Evolutionary conservation across 2,329 filamentous ascomycete species (phyloP).

Genomic region (Rutstroemia sp.): DNA sequence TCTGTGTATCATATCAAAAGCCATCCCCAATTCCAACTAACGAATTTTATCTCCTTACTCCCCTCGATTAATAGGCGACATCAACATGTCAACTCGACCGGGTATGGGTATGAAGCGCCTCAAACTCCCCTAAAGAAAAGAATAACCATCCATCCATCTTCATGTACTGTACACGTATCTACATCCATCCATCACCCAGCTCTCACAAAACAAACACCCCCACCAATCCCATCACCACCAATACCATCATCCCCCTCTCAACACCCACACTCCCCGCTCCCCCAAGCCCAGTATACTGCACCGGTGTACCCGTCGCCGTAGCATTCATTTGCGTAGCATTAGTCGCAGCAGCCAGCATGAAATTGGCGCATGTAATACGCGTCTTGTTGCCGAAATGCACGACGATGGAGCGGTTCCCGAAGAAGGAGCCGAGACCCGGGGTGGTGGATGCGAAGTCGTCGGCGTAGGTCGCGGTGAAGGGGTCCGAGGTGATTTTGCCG

Average conservation of each 20-base stretch:
- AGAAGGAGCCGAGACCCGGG: constrained; percentile 45
- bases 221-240: not conserved
- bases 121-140: no score
- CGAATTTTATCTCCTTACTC: no score
- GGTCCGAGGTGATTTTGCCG: constrained; percentile 48
- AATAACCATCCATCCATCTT: no score
- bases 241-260: no score
- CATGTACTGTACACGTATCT: no score
- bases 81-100: no score
- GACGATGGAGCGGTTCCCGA: constrained; percentile 58
- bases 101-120: no score
- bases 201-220: not conserved
- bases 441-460: constrained; percentile 52
- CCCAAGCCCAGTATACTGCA: not conserved
- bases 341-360: constrained; percentile 25
- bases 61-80: no score
- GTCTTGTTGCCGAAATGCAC: constrained; percentile 58
- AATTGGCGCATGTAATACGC: constrained; percentile 59
- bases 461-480: constrained; percentile 42
- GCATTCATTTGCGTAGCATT: not conserved
- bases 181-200: not conserved
- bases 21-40: no score
- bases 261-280: not conserved
- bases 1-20: no score
- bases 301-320: not conserved